Base-by-base conservation (phyloP, 139 green algal genomes). In the Volvox africanus region DNA sequence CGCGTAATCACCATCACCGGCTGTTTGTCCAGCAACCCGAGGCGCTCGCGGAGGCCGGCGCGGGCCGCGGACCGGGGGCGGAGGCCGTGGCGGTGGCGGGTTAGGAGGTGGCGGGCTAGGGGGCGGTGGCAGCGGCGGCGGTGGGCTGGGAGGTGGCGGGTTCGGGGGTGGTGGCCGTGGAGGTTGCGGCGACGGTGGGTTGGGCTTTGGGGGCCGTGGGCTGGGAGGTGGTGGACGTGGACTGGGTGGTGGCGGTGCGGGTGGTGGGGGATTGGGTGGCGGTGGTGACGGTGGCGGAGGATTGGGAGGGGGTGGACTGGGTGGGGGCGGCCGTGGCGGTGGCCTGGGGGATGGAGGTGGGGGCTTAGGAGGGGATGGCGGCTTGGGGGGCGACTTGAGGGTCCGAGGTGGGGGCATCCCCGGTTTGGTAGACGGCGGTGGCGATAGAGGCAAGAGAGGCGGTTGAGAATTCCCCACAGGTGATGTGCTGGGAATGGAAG, bases 91-190 rank as follows among this genome's bases (percentile, higher is more conserved):
- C n/a, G 75, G 75, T 1, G 18, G 75, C 30, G 32, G 32, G 75
- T 26, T 24, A 61, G 75, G 75, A 19, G 75, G 75, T 35, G 75
- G 75, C 9, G 75, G 75, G 13, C 14, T 28, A 5, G 75, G 75
- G 1, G 73, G 73, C 9, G 73, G 73, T 32, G 73, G 73, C 26
- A 21, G 44, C 12, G 75, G 75, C 33, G 75, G 75, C 22, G 75
- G 75, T 35, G 75, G 75, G 75, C 22, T 81, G 75, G 75, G 75
- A 12, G 75, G 75, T 35, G 75, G 75, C 75, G 75, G 75, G 16
- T 28, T 55, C 18, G 75, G 75, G 1, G 75, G 75, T 5, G 75
- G 75, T 13, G 75, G 75, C 32, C 18, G 26, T 55, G 75, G 75
- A 22, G 75, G 75, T 55, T 33, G 75, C 3, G 75, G 75, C 13